Evolutionary conservation across 2,329 filamentous ascomycete genomes (phyloP).

Genomic region (Venturia pyrina): DNA sequence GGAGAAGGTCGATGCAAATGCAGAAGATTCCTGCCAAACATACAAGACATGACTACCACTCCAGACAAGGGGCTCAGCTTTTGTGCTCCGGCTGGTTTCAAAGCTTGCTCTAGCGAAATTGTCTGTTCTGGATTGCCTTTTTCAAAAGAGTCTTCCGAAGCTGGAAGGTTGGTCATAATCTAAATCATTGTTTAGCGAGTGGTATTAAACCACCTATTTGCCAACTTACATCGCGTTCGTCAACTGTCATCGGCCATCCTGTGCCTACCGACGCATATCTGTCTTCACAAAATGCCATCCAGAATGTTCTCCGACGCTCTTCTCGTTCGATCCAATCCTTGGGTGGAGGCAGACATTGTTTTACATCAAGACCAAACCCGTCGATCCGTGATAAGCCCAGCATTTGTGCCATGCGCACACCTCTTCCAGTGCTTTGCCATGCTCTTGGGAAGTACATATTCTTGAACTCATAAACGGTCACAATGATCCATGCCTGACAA

Average conservation of each 20-base stretch:
- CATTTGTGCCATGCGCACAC: slow-evolving; percentile 78
- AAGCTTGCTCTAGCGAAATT: slow-evolving; percentile 57
- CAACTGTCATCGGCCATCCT: slow-evolving; percentile 91
- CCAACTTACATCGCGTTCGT: slow-evolving; percentile 64
- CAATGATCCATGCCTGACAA: slow-evolving; percentile 72
- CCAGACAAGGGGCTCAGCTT: slow-evolving; percentile 56
- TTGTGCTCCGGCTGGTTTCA: slow-evolving; percentile 60
- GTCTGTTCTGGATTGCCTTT: slow-evolving; percentile 67
- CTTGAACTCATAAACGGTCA: slow-evolving; percentile 85
- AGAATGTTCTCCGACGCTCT: slow-evolving; percentile 85
- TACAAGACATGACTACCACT: slow-evolving; percentile 72
- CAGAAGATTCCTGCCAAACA: slow-evolving; percentile 83
- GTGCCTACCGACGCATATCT: slow-evolving; percentile 93
- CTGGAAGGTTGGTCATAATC: slow-evolving; percentile 75
- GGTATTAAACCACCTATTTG: too few species aligned
- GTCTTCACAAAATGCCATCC: slow-evolving; percentile 86
- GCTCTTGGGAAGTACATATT: slow-evolving; percentile 95
- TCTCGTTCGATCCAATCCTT: slow-evolving; percentile 92
- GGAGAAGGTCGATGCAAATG: slow-evolving; percentile 81
- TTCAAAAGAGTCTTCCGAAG: slow-evolving; percentile 75
- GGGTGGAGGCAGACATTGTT: slow-evolving; percentile 77
- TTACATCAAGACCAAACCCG: slow-evolving; percentile 73
- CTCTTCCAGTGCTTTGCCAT: slow-evolving; percentile 83
- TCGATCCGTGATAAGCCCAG: slow-evolving; percentile 85
- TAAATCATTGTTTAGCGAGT: slow-evolving; percentile 19